Evolutionary conservation across 1,139 yeast genomes (phyloP).

Genomic region (Meyerozyma athensensis): DNA sequence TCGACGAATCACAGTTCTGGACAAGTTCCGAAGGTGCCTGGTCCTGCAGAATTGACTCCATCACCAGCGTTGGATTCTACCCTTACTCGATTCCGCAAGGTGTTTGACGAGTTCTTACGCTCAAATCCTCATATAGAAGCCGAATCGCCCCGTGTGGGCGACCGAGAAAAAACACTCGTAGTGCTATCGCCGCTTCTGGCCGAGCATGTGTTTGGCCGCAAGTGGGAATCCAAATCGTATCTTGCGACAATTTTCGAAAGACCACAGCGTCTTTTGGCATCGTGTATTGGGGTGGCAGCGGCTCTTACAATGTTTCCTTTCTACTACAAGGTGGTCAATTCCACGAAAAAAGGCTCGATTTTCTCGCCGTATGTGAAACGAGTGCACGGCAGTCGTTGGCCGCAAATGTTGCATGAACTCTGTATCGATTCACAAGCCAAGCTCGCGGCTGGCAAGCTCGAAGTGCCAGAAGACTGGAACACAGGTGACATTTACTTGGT

Average conservation of each 20-base stretch:
- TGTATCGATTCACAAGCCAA: constrained; percentile 58
- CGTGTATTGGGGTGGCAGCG: constrained; percentile 73
- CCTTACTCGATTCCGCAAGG: constrained; percentile 34
- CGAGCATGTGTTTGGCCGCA: constrained; percentile 68
- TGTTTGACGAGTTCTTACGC: constrained; percentile 44
- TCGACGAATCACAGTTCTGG: background rate
- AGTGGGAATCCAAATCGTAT: constrained; percentile 72
- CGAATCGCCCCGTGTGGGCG: constrained; percentile 44
- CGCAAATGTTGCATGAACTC: constrained; percentile 51
- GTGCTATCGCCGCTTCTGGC: constrained; percentile 57
- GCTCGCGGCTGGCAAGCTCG: constrained; percentile 52
- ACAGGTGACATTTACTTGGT: constrained; percentile 78
- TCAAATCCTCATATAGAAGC: constrained; percentile 53
- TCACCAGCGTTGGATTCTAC: constrained; percentile 19
- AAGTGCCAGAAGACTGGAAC: constrained; percentile 81
- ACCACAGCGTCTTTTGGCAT: constrained; percentile 75
- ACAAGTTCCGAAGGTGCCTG: background rate
- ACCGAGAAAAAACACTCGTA: constrained; percentile 47
- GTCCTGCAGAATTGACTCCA: background rate
- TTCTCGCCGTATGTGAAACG: constrained; percentile 56
- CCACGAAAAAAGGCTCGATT: constrained; percentile 44
- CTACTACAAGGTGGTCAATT: constrained; percentile 48
- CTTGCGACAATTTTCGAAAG: constrained; percentile 73
- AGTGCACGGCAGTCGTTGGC: constrained; percentile 80
- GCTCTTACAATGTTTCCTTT: constrained; percentile 70